Evolutionary conservation across 1,139 yeast species (phyloP).

Genomic region (Ogataea hybrid): DNA sequence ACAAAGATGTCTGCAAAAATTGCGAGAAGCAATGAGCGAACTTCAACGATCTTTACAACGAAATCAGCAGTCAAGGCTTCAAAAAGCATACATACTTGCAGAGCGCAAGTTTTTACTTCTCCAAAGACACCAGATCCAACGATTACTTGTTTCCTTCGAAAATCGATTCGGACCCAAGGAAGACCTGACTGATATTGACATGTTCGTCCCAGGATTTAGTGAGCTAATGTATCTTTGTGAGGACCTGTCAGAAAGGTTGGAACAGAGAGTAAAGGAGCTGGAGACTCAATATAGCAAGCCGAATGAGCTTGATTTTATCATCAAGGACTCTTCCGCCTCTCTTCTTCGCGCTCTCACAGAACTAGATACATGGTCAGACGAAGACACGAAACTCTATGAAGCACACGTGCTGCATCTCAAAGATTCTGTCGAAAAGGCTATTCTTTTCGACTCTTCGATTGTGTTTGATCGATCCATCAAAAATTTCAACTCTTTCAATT

Average conservation of each 20-base stretch:
- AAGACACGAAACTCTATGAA: constrained; percentile 43
- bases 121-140: too few relatives aligned
- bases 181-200: constrained; percentile 17
- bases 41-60: constrained; percentile 40
- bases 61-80: constrained; percentile 45
- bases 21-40: constrained; percentile 42
- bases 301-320: constrained; percentile 50
- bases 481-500: too few relatives aligned
- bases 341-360: constrained; percentile 46
- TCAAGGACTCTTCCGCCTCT: constrained; percentile 42
- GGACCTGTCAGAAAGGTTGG: constrained; percentile 26
- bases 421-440: too few relatives aligned
- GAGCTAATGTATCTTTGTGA: constrained; percentile 28
- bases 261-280: constrained; percentile 46
- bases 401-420: too few relatives aligned
- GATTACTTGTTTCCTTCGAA: constrained; percentile 27
- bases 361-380: constrained; percentile 52
- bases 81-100: constrained; percentile 50
- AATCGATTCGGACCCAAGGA: constrained; percentile 13
- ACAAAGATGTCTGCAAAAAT: constrained; percentile 38
- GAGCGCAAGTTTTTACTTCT: constrained; percentile 53
- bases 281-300: constrained; percentile 49
- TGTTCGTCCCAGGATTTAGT: constrained; percentile 21
- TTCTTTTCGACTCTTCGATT: too few relatives aligned
- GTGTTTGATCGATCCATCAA: too few relatives aligned